Conservation (phyloP, 1,284 basidiomycete species). For the Tremellales sp. region DNA sequence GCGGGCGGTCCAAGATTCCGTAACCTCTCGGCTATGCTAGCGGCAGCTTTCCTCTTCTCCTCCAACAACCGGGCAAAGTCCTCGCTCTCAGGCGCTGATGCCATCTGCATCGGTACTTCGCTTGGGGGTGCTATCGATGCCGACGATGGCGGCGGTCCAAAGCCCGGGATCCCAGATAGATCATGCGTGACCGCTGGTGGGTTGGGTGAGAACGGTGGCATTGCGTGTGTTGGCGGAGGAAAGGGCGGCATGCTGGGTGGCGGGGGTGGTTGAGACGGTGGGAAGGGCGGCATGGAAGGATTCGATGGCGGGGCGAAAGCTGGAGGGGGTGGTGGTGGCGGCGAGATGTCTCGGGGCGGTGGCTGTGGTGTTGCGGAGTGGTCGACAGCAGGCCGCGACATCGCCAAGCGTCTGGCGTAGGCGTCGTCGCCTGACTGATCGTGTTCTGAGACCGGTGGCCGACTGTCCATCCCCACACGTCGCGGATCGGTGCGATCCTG, state of each 20-base stretch:
- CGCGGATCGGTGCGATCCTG: not conserved
- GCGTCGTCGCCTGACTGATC: slow-evolving; percentile 20
- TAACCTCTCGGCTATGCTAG: slow-evolving; percentile 61
- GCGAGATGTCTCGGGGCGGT: not conserved
- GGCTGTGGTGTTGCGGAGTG: slow-evolving; percentile 1
- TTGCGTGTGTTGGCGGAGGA: slow-evolving; percentile 9
- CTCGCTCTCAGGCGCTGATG: slow-evolving; percentile 2
- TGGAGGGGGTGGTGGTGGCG: not conserved
- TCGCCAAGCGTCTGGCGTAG: slow-evolving; percentile 30
- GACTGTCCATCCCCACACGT: too few relatives aligned
- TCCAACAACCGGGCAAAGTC: slow-evolving; percentile 42
- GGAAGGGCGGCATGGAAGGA: not conserved
- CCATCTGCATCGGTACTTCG: slow-evolving; percentile 2
- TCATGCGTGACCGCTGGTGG: not conserved
- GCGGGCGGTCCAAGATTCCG: slow-evolving; percentile 14
- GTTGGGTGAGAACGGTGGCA: not conserved
- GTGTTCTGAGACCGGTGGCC: not conserved
- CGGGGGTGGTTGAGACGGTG: not conserved
- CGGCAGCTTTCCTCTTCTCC: slow-evolving; percentile 66
- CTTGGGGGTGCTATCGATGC: not conserved
- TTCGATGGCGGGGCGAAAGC: slow-evolving; percentile 3
- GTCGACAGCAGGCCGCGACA: too few relatives aligned
- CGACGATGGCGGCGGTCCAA: slow-evolving; percentile 3
- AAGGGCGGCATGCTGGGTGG: slow-evolving; percentile 5
- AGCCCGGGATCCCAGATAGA: not conserved